These are phyloP conservation scores for Gnaphalium uliginosum DNA, from an alignment of 129 eudicot genomes.

Conservation along the genomic window DNA sequence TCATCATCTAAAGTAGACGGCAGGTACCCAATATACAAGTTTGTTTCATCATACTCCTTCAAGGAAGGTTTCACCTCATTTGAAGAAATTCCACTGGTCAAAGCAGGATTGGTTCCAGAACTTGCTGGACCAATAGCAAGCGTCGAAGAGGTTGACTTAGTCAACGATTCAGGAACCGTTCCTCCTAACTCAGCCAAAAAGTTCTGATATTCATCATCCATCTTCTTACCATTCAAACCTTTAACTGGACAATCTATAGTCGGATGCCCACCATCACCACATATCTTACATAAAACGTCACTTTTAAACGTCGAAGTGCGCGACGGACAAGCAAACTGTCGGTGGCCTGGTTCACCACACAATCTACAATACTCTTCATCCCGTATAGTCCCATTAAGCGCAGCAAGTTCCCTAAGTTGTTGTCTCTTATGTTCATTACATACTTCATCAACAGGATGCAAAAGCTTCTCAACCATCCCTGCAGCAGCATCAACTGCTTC, in stretches of 20 bases:
- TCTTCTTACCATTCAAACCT: slow-evolving; percentile 77
- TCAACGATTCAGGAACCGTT: slow-evolving; percentile 56
- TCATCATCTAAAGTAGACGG: slow-evolving; percentile 81
- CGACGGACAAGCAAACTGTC: slow-evolving; percentile 83
- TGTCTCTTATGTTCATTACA: slow-evolving; percentile 89
- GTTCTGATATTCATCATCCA: slow-evolving; percentile 87
- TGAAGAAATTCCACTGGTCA: slow-evolving; percentile 23
- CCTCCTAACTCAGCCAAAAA: slow-evolving; percentile 87
- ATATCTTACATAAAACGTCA: slow-evolving; percentile 78
- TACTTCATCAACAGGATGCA: slow-evolving; percentile 90
- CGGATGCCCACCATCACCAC: slow-evolving; percentile 96
- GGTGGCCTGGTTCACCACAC: slow-evolving; percentile 87
- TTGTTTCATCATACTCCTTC: slow-evolving; percentile 79
- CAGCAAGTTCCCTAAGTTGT: slow-evolving; percentile 89
- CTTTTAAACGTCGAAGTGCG: slow-evolving; percentile 72
- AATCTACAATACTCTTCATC: slow-evolving; percentile 80
- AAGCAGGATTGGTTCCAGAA: slow-evolving; percentile 49
- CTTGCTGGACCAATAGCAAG: slow-evolving; percentile 55
- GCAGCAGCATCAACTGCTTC: slow-evolving; percentile 88
- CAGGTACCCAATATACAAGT: slow-evolving; percentile 77
- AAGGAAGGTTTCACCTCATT: slow-evolving; percentile 37
- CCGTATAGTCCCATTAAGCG: slow-evolving; percentile 83
- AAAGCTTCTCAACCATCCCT: slow-evolving; percentile 76
- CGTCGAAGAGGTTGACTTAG: slow-evolving; percentile 38
- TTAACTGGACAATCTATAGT: slow-evolving; percentile 89